These are phyloP conservation scores for Patellifolia procumbens DNA, from an alignment of 179 eudicot genomes.

Conservation along the genomic window DNA sequence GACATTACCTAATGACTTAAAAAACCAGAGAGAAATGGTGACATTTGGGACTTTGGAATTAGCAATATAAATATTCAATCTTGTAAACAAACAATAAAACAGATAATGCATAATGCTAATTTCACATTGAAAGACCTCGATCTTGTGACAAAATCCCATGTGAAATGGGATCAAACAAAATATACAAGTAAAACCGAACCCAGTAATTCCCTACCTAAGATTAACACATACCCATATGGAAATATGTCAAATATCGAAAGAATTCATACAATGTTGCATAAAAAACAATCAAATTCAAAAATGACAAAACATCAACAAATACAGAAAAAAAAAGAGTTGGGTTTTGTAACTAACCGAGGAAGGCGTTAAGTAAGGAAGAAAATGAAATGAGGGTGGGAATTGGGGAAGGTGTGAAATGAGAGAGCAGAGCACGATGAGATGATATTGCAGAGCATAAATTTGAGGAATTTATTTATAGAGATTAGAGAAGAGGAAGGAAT, in stretches of 20 bases:
- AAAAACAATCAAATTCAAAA: background rate
- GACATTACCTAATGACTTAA: slow-evolving; percentile 2
- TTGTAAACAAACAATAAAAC: slow-evolving; percentile 6
- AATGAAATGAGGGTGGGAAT: background rate
- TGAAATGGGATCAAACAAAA: slow-evolving; percentile 16
- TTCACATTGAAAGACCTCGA: background rate
- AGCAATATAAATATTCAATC: background rate
- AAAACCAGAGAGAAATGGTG: background rate
- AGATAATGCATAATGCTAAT: background rate
- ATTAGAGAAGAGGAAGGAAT: background rate
- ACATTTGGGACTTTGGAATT: background rate
- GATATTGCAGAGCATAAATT: background rate
- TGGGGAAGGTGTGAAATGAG: background rate
- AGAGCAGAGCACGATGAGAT: background rate
- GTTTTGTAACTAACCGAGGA: slow-evolving; percentile 20
- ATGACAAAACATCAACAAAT: background rate
- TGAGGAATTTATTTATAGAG: slow-evolving; percentile 15
- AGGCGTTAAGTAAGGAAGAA: slow-evolving; percentile 10
- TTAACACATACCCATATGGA: slow-evolving; percentile 5
- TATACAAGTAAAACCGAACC: background rate
- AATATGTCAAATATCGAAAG: background rate
- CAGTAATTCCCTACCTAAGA: background rate
- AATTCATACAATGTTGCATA: slow-evolving; percentile 10
- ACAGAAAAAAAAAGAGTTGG: background rate
- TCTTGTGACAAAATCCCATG: slow-evolving; percentile 9